Conservation (phyloP, 2,329 filamentous ascomycete species). For the Ophidiomyces ophidiicola region DNA sequence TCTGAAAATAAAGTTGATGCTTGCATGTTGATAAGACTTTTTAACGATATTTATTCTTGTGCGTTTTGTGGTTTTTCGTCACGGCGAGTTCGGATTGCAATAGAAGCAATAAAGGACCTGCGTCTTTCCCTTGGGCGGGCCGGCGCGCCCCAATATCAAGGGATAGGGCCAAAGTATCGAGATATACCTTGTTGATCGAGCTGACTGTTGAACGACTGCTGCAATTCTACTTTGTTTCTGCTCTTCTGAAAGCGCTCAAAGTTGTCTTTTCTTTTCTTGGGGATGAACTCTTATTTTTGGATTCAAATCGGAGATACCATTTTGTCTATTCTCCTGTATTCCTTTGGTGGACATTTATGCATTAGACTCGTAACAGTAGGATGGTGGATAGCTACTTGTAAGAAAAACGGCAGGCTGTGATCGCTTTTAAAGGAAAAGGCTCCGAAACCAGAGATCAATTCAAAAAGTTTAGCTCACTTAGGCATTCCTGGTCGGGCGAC, state of each 20-base stretch:
- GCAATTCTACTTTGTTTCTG: neutral
- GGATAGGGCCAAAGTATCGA: neutral
- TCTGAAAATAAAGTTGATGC: conserved; percentile 8
- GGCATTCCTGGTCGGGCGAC: too few species aligned
- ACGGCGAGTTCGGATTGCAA: conserved; percentile 4
- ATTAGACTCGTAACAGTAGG: too few species aligned
- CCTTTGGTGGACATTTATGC: too few species aligned
- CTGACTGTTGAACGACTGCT: conserved; percentile 9
- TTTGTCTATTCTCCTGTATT: too few species aligned
- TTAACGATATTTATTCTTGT: conserved; percentile 5
- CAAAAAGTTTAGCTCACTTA: too few species aligned
- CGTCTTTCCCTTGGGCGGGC: conserved; percentile 1
- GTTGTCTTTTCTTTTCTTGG: conserved; percentile 3
- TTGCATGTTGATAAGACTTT: conserved; percentile 10
- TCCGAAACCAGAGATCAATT: too few species aligned
- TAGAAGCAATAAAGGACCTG: conserved; percentile 1
- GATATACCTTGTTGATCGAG: conserved; percentile 10
- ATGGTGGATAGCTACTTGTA: too few species aligned
- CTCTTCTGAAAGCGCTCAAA: conserved; percentile 4
- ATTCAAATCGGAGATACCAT: conserved; percentile 2
- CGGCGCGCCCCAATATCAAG: neutral
- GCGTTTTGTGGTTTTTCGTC: conserved; percentile 1
- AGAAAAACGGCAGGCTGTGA: too few species aligned
- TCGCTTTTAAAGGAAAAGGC: too few species aligned
- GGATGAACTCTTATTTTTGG: neutral